Base-by-base conservation (phyloP, 495 filamentous ascomycete species). In the Terfezia claveryi region DNA sequence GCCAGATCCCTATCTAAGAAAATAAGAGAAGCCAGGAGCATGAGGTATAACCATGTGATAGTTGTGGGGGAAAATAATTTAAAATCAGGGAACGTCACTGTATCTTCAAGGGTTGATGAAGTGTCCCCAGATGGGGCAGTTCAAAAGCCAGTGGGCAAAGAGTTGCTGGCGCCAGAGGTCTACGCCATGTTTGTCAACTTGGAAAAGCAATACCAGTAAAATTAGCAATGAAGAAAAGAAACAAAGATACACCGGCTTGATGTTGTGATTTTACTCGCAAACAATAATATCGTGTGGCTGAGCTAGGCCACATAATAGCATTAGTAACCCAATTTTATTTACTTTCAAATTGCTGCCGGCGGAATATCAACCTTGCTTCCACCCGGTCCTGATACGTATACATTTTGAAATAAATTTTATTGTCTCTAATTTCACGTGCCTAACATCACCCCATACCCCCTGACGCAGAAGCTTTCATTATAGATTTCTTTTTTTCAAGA, bases 41-140 rank as follows among this genome's bases (percentile, higher is more conserved):
- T 80, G 69, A 76, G 79, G 36, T 92, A 88, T 60, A 81, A 80
- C 52, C 63, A 85, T 51, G 78, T 92, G 52, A 74, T 83, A 49
- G 78, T 87, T 23, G 70, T 91, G 10, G 88, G 88, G 1, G 68
- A 77, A 14, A 73, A 70, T 52, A 57, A 65, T 49, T 51, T 62
- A 23, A 44, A n/a, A 23, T 52, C 50, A 32, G 54, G 57, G 6
- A 65, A 62, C 37, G 57, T 62, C 37, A 60, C 50, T 12, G 59
- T 65, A 50, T 52, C 66, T 5, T 68, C 50, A 10, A 16, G 6
- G 50, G n/a, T 12, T 44, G 20, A n/a, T 37, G 38, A 36, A 52
- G 38, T 32, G 27, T 4, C 27, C 27, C 27, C 27, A 32, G 41
- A 46, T 46, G 54, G 20, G 38, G 49, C 58, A 57, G 51, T 54